These are phyloP conservation scores for Ophiostoma tasmaniense DNA, from an alignment of 2,329 filamentous ascomycete genomes.

Conservation along the genomic window DNA sequence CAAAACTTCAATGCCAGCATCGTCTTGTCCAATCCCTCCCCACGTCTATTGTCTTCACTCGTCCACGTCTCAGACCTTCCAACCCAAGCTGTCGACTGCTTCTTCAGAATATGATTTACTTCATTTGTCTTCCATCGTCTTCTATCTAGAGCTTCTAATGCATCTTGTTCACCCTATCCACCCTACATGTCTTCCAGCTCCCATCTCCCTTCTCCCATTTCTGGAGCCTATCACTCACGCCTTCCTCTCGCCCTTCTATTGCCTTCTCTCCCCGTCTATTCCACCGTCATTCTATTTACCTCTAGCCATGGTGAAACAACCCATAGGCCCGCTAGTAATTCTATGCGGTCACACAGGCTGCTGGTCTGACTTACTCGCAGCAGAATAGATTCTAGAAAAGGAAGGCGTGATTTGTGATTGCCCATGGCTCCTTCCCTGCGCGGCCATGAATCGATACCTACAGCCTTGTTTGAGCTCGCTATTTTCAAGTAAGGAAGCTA, in stretches of 20 bases:
- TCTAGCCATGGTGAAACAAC: not conserved
- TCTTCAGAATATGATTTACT: too few species aligned
- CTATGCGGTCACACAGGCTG: not conserved
- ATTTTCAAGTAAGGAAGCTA: not conserved
- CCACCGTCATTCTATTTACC: not conserved
- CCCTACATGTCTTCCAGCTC: not conserved
- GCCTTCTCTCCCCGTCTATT: not conserved
- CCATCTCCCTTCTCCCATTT: not conserved
- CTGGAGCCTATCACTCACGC: not conserved
- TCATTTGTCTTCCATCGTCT: too few species aligned
- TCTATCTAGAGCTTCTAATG: too few species aligned
- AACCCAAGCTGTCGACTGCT: too few species aligned
- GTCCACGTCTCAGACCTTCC: too few species aligned
- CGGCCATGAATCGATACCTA: not conserved
- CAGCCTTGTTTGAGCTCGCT: not conserved
- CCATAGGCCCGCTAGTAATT: not conserved
- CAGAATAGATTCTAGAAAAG: too few species aligned
- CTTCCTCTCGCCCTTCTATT: not conserved
- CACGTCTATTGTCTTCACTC: too few species aligned
- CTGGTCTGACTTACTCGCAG: not conserved
- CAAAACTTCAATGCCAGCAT: too few species aligned
- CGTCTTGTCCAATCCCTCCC: too few species aligned
- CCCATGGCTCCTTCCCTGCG: not conserved
- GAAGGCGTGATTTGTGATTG: not conserved
- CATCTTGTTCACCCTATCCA: not conserved